Evolutionary conservation across 164 flowering plant species (phyloP).

Genomic region (Cinnamomum micranthum): DNA sequence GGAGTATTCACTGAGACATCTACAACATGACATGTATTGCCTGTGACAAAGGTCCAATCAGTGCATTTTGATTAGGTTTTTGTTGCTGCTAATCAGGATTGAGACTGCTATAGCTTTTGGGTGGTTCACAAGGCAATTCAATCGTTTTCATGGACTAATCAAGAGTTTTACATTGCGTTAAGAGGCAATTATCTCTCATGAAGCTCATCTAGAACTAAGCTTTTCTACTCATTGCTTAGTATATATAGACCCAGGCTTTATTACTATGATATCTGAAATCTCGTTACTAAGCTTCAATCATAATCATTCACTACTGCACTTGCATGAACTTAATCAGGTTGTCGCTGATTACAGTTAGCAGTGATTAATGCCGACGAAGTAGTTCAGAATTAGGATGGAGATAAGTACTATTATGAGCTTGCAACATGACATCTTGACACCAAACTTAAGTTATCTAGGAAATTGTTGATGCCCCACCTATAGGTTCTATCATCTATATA

Average conservation of each 20-base stretch:
- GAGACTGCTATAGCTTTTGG: neutral
- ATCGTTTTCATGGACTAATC: neutral
- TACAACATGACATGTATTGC: neutral
- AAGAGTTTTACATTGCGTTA: neutral
- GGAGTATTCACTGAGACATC: neutral
- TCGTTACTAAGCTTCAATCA: neutral
- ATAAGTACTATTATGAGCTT: neutral
- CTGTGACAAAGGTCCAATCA: too few species aligned
- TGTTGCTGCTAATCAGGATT: neutral
- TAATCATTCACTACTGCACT: neutral
- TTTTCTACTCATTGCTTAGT: neutral
- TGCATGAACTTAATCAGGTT: neutral
- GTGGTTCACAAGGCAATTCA: neutral
- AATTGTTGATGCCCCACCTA: too few species aligned
- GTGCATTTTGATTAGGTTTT: neutral
- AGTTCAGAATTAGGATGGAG: neutral
- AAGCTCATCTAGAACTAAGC: neutral
- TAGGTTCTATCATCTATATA: too few species aligned
- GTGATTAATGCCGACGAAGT: neutral
- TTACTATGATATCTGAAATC: neutral
- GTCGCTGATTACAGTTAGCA: neutral
- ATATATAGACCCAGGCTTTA: neutral
- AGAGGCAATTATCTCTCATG: neutral
- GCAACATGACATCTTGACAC: neutral
- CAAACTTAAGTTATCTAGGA: too few species aligned